Percentiles rank a stretch among this genome's conserved stretches.
Conservation (phyloP, 371 early-diverging fungal species). For the Apophysomyces variabilis region DNA sequence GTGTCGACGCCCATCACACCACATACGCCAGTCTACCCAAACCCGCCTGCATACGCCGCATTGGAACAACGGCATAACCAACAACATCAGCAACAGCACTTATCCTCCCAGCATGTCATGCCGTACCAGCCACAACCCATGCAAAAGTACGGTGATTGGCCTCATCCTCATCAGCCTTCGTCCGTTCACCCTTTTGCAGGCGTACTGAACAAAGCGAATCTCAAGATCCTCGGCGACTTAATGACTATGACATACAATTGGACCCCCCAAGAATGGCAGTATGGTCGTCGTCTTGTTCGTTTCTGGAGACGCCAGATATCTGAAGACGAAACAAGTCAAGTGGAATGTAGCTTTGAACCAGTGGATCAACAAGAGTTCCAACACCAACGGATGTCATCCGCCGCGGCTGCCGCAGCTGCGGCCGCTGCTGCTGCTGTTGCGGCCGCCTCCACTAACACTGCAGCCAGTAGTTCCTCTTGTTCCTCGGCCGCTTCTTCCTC, state of each 20-base stretch:
- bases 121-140: conserved; percentile 3
- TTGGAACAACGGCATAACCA: conserved; percentile 12
- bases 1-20: conserved; percentile 1
- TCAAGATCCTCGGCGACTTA: conserved; percentile 67
- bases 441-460: conserved; percentile 14
- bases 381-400: conserved; percentile 22
- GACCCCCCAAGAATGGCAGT: conserved; percentile 67
- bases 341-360: conserved; percentile 52
- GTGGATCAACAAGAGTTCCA: conserved; percentile 44
- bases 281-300: conserved; percentile 73
- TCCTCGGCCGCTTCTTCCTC: conserved; percentile 1
- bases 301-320: conserved; percentile 56
- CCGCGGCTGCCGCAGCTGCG: conserved; percentile 24
- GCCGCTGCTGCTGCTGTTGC: conserved; percentile 24
- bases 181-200: conserved; percentile 50
- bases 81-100: conserved; percentile 7
- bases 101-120: background rate
- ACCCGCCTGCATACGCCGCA: background rate
- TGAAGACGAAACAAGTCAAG: conserved; percentile 15
- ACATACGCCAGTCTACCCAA: background rate
- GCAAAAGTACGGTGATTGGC: conserved; percentile 6
- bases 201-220: conserved; percentile 72
- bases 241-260: conserved; percentile 63
- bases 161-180: conserved; percentile 9
- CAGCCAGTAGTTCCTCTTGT: background rate